These are phyloP conservation scores for Ustilago bromivora DNA, from an alignment of 1,284 basidiomycete genomes.

Conservation along the genomic window DNA sequence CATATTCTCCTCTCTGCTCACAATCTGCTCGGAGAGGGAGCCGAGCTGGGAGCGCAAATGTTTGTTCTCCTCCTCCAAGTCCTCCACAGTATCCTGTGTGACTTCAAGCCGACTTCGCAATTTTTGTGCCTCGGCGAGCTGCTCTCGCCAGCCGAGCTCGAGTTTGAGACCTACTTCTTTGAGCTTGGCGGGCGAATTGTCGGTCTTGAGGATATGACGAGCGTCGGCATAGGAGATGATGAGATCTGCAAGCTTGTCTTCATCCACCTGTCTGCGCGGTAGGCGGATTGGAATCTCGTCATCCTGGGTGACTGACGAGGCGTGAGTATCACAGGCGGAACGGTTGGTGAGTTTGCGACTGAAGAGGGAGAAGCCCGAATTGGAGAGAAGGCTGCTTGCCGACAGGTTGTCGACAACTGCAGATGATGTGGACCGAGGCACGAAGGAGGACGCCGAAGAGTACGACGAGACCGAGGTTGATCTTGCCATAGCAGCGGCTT, in stretches of 20 bases:
- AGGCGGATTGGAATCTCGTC: slow-evolving; percentile 19
- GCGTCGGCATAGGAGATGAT: slow-evolving; percentile 48
- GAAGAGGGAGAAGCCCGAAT: slow-evolving; percentile 22
- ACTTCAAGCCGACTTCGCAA: slow-evolving; percentile 20
- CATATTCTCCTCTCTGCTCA: slow-evolving; percentile 33
- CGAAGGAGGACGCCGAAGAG: slow-evolving; percentile 10
- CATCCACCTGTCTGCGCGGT: slow-evolving; percentile 32
- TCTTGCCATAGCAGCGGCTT: not conserved
- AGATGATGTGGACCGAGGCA: not conserved
- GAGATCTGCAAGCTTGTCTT: slow-evolving; percentile 36
- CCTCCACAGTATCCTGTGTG: slow-evolving; percentile 39
- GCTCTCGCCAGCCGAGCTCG: slow-evolving; percentile 42
- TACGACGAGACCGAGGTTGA: slow-evolving; percentile 19
- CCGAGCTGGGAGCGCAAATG: slow-evolving; percentile 41
- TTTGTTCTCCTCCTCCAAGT: slow-evolving; percentile 49
- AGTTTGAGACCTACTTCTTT: slow-evolving; percentile 35
- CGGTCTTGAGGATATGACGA: slow-evolving; percentile 40
- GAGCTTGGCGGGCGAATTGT: slow-evolving; percentile 25
- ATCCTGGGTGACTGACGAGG: slow-evolving; percentile 1
- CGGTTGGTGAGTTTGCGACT: slow-evolving; percentile 14
- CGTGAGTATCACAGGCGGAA: slow-evolving; percentile 12
- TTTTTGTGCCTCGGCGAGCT: slow-evolving; percentile 39
- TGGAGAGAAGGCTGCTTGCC: slow-evolving; percentile 11
- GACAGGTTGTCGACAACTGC: slow-evolving; percentile 7
- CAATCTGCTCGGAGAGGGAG: slow-evolving; percentile 37